Base-by-base conservation (phyloP, 345 rosid genomes). In the Anacardium occidentale region DNA sequence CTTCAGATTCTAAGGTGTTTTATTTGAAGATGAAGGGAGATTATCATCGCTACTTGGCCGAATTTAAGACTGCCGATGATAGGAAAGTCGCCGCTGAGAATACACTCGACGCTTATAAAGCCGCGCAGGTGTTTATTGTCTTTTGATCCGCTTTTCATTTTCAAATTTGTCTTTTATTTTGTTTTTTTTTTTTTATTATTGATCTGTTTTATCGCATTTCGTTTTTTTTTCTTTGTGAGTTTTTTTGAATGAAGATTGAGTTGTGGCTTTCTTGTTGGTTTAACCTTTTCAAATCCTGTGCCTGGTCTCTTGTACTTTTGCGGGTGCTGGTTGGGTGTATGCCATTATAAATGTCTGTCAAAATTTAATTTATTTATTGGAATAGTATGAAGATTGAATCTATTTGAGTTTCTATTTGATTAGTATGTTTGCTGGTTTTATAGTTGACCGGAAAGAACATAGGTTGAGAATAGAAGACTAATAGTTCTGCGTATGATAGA, bases 21-120 rank as follows among this genome's bases (percentile, higher is more conserved):
- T 79, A 79, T 56, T 68, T 75, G 73, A 79, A 79, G 72, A 78
- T 78, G 82, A 78, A 78, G 66, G 82, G 82, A 10, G 82, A 78
- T 78, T 78, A 78, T 68, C 81, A 79, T 45, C 55, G 82, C 62
- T 79, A 79, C 58, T 70, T 79, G 69, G 82, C 82, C 1, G 82
- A 79, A 74, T 79, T 79, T 57, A 79, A 79, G 70, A 71, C 82
- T 63, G 78, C 50, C 10, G 75, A 67, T 10, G 82, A 79, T 76
- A 66, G 82, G 70, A 79, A 79, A 64, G 74, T 53, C 50, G 78
- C 82, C 3, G 82, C 82, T 10, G 82, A 75, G 74, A 79, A 75
- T 56, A 79, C 82, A 14, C 82, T 79, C 66, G 65, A 51, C 47
- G 76, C 78, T 14, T 79, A 79, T 18, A 79, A 79, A 79, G 25